Conservation (phyloP, 164 flowering plant genomes). For the Kalanchoe fedtschenkoi region DNA sequence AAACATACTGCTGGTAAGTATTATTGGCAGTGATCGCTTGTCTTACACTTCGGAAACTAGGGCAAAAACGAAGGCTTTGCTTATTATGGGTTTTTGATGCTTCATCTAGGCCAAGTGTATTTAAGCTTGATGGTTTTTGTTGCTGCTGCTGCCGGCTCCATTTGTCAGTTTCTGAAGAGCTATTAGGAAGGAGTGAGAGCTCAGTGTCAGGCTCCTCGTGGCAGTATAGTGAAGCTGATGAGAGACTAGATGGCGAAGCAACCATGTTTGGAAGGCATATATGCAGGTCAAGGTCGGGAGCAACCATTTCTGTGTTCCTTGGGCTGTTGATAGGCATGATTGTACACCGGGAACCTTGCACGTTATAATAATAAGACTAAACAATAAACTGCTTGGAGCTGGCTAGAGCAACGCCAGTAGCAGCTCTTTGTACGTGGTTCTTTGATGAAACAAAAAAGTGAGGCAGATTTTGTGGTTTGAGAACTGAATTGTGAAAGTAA, state of each 20-base stretch:
- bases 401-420: background rate
- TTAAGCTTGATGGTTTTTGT: background rate
- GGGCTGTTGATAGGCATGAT: background rate
- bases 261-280: conserved; percentile 1
- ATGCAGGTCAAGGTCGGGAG: conserved; percentile 3
- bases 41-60: background rate
- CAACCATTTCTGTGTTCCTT: background rate
- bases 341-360: background rate
- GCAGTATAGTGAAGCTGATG: background rate
- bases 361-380: background rate
- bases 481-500: background rate
- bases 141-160: background rate
- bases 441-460: background rate
- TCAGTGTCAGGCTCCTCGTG: background rate
- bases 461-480: background rate
- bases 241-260: background rate
- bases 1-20: background rate
- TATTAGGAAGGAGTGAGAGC: background rate
- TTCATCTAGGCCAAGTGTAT: background rate
- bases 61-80: background rate
- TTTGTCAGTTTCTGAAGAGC: background rate
- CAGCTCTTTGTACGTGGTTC: background rate
- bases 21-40: background rate
- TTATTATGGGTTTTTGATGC: background rate
- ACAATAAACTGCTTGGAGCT: background rate